A percentile compares a stretch with the other conserved stretches of the same genome.
Conservation (phyloP, 2,329 filamentous ascomycete genomes). For the Periconia digitata region DNA sequence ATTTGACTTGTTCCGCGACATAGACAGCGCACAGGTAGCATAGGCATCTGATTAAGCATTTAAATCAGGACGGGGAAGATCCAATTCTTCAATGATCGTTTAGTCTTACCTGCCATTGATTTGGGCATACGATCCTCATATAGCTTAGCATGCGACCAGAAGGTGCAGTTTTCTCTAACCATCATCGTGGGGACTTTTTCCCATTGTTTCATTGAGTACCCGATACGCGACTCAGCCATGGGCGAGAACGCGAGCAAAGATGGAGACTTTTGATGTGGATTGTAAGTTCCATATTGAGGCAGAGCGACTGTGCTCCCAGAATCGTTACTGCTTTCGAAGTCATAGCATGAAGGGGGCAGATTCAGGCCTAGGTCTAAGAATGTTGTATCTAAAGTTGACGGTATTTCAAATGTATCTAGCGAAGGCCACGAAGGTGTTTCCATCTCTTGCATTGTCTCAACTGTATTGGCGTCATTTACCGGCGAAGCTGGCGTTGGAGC, state of each 20-base stretch:
- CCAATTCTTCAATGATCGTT: not conserved
- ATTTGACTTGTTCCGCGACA: conserved; percentile 54
- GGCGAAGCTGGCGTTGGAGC: conserved; percentile 4
- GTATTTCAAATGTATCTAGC: not conserved
- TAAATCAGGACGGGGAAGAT: not conserved
- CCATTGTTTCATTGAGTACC: conserved; percentile 29
- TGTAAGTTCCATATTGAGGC: not conserved
- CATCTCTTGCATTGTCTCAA: not conserved
- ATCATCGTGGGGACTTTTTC: conserved; percentile 41
- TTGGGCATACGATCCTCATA: conserved; percentile 56
- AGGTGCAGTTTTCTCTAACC: conserved; percentile 53
- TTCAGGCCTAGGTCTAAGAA: conserved; percentile 44
- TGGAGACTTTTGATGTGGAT: conserved; percentile 6
- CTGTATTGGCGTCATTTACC: not conserved
- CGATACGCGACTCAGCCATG: conserved; percentile 23
- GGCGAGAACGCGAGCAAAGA: conserved; percentile 18
- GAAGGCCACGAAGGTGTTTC: conserved; percentile 2
- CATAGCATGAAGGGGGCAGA: conserved; percentile 40
- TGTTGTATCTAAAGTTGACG: conserved; percentile 5
- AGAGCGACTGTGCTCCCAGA: conserved; percentile 7
- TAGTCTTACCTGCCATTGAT: conserved; percentile 50
- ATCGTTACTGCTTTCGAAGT: conserved; percentile 42
- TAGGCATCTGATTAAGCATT: conserved; percentile 50
- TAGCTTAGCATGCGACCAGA: conserved; percentile 57
- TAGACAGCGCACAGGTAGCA: conserved; percentile 57